These are phyloP conservation scores for Solanum raphanifolium DNA, from an alignment of 257 asterid genomes.

Conservation along the genomic window DNA sequence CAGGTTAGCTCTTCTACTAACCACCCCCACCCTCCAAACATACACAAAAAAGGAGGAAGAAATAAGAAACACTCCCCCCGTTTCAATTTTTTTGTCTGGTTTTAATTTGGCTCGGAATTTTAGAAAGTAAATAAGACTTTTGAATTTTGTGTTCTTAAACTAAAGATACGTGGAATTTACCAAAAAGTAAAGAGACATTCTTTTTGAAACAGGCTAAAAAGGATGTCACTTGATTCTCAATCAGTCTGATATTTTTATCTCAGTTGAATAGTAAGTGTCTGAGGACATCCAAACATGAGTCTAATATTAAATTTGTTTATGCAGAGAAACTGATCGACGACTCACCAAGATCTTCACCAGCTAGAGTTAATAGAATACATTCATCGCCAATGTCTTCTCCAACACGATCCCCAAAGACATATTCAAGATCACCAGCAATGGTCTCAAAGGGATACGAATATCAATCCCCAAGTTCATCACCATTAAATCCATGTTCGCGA, in stretches of 20 bases:
- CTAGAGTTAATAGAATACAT: conserved; percentile 11
- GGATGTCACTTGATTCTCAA: not conserved
- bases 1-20: conserved; percentile 23
- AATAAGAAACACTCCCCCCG: not conserved
- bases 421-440: conserved; percentile 4
- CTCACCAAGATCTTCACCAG: conserved; percentile 31
- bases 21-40: not conserved
- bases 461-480: conserved; percentile 34
- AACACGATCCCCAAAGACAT: conserved; percentile 6
- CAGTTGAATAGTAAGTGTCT: not conserved
- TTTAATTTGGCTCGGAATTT: not conserved
- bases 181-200: not conserved
- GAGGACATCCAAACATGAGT: not conserved
- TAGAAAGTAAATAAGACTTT: not conserved
- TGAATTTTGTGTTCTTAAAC: not conserved
- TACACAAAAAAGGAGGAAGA: not conserved
- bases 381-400: conserved; percentile 29
- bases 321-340: conserved; percentile 23
- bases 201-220: not conserved
- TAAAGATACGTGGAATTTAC: not conserved
- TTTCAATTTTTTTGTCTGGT: not conserved
- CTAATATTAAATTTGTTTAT: not conserved
- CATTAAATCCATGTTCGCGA: conserved; percentile 33
- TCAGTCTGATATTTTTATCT: not conserved
- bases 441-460: conserved; percentile 11